phyloP scores from a whole-genome alignment of 768 basidiomycete genomes.

The Lentinus brumalis region DNA sequence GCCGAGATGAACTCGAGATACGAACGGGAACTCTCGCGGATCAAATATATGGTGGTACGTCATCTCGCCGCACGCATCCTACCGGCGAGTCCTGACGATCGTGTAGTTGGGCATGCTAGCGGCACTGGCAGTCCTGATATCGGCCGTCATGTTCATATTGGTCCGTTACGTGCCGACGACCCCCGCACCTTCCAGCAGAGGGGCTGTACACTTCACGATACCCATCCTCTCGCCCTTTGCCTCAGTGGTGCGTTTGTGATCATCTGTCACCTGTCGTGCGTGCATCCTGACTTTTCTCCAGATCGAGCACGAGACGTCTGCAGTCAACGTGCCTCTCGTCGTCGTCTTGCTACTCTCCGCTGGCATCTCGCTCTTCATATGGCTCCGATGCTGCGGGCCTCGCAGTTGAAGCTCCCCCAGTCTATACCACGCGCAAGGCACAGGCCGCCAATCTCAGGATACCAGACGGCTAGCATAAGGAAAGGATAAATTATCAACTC shows the following conservation, averaged over 20 bases:
- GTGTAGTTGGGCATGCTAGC: constrained; percentile 13
- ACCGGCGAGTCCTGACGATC: not conserved
- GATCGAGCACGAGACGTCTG: constrained; percentile 77
- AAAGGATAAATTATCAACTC: not conserved
- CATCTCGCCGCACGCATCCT: not conserved
- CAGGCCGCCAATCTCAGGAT: no score
- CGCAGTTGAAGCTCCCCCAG: not conserved
- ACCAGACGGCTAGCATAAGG: no score
- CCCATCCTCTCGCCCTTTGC: constrained; percentile 79
- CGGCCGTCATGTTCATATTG: not conserved
- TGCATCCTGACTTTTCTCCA: constrained; percentile 27
- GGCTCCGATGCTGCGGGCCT: constrained; percentile 3
- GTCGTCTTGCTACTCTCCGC: constrained; percentile 1
- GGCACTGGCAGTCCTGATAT: not conserved
- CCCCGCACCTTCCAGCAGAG: not conserved
- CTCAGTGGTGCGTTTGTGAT: constrained; percentile 59
- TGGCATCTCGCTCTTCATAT: not conserved
- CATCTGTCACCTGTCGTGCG: not conserved
- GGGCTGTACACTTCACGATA: constrained; percentile 68
- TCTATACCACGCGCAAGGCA: no score
- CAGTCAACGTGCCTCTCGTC: constrained; percentile 41
- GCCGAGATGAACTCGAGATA: constrained; percentile 40
- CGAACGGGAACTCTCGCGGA: constrained; percentile 47
- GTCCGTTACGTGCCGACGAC: not conserved
- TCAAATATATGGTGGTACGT: constrained; percentile 58